phyloP scores from a whole-genome alignment of 116 monocot species.

The Dioscorea cayenensis region DNA sequence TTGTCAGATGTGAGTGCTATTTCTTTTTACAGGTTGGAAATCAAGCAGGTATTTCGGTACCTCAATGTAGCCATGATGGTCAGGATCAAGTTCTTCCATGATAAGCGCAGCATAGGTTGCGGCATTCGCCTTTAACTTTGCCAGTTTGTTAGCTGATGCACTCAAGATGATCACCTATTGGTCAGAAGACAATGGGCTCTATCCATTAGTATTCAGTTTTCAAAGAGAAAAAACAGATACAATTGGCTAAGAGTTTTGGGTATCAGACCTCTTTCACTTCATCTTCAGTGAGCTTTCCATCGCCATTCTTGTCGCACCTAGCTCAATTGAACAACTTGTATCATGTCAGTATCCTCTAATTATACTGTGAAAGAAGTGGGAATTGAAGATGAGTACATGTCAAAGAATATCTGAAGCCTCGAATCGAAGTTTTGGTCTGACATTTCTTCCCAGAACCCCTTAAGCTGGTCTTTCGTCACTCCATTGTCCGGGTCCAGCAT shows the following conservation, averaged over 20 bases:
- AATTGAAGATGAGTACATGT: conserved; percentile 56
- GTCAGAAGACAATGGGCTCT: conserved; percentile 1
- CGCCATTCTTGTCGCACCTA: conserved; percentile 96
- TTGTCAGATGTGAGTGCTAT: background rate
- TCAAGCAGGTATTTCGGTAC: conserved; percentile 16
- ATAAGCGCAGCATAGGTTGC: conserved; percentile 76
- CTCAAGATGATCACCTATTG: conserved; percentile 77
- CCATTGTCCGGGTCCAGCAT: conserved; percentile 38
- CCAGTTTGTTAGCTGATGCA: conserved; percentile 85
- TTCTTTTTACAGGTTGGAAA: background rate
- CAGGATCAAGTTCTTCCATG: conserved; percentile 93
- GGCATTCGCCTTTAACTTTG: conserved; percentile 66
- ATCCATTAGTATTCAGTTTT: background rate
- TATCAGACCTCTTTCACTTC: conserved; percentile 88
- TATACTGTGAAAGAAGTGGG: background rate
- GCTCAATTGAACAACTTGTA: background rate
- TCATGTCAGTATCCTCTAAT: background rate
- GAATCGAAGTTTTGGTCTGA: conserved; percentile 85
- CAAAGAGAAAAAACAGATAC: background rate
- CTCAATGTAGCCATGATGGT: conserved; percentile 80
- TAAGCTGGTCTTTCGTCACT: conserved; percentile 49
- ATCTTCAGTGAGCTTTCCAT: conserved; percentile 77
- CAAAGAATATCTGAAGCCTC: conserved; percentile 87
- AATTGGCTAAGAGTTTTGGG: background rate
- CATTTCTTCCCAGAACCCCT: conserved; percentile 90